A percentile compares a stretch with the other conserved stretches of the same genome.
Evolutionary conservation across 345 rosid species (phyloP).

Genomic region (Populus deltoides): DNA sequence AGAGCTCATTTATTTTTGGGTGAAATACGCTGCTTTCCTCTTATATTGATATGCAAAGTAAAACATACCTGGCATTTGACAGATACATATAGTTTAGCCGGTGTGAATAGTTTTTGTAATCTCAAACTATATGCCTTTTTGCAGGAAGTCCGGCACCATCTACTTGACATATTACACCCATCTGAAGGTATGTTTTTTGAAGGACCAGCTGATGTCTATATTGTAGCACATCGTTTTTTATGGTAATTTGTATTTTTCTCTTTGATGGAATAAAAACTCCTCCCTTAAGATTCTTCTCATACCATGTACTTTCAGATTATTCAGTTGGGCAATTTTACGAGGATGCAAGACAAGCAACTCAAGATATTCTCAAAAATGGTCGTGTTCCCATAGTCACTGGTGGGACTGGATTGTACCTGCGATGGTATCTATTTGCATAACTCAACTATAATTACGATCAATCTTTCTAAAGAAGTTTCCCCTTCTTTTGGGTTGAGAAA

Average conservation of each 20-base stretch:
- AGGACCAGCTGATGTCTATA: conserved; percentile 8
- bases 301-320: conserved; percentile 51
- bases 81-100: neutral
- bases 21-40: too few relatives aligned
- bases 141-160: conserved; percentile 88
- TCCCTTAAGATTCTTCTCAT: neutral
- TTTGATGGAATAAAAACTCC: neutral
- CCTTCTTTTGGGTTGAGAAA: neutral
- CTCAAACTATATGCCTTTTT: neutral
- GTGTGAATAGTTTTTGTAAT: neutral
- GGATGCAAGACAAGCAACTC: conserved; percentile 73
- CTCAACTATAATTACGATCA: neutral
- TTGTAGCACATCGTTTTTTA: conserved; percentile 5
- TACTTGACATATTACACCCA: conserved; percentile 79
- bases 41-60: neutral
- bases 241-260: neutral
- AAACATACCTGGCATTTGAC: neutral
- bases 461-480: neutral
- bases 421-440: conserved; percentile 56
- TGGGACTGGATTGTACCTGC: conserved; percentile 87
- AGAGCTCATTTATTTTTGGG: neutral
- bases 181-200: conserved; percentile 55
- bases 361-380: conserved; percentile 53
- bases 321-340: conserved; percentile 74
- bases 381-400: conserved; percentile 82